Base-by-base conservation (phyloP, 306 rosid species). In the cucumber (Cucumis sativus) region DNA sequence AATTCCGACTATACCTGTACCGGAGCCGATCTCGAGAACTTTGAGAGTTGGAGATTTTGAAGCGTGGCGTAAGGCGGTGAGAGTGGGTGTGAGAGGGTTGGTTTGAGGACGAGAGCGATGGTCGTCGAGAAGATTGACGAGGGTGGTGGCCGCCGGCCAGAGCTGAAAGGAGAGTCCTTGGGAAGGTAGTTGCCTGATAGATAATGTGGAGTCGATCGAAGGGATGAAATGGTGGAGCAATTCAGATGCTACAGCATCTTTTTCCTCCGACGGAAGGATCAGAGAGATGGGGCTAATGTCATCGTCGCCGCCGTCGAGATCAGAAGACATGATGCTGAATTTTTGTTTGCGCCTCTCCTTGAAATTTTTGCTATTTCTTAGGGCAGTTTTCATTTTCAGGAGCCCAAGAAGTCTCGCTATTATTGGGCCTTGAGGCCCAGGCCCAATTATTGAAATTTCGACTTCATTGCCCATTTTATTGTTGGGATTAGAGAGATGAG, bases 121-220 rank as follows among this genome's bases (percentile, higher is more conserved):
- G 64, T 30, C 60, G 76, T 95, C 97, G 39, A 95, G 93, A 82
- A 95, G 97, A 21, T 90, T 83, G 81, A 95, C 92, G 71, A 95
- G 87, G 6, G 97, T 33, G 63, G 91, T 92, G 78, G 99, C 99
- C 2, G 97, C 97, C 6, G 97, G 97, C 99, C 99, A 92, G 79
- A 95, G 96, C 91, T 95, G 97, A 83, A 95, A 95, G 72, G 97
- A 84, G 77, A 95, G 81, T 30, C 99, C 97, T 75, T 90, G 88
- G 5, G 97, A 90, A 10, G 93, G 97, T 62, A 95, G 88, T 78
- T 88, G 93, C 52, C 97, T 86, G 86, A 89, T 92, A 56, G 74
- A 49, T 51, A 95, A 60, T 47, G 84, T 78, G 39, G 97, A 84
- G 51, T 85, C 80, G 61, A 88, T 86, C 74, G 97, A 95, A 64